These are phyloP conservation scores for Geotrichum cucujoidarum DNA, from an alignment of 1,139 yeast genomes.

Conservation along the genomic window DNA sequence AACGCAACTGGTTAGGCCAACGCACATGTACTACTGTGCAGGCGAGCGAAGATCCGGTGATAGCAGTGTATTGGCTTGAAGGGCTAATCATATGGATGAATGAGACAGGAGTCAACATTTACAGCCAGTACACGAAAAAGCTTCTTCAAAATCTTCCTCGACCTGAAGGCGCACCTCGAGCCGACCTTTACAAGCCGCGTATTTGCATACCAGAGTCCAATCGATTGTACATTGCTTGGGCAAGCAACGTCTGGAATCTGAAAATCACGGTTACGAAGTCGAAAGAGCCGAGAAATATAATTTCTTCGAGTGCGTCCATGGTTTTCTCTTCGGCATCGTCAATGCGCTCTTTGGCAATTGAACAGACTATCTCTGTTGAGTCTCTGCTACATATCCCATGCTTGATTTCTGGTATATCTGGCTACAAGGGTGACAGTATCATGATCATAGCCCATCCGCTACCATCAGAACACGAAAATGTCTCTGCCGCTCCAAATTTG, in stretches of 20 bases:
- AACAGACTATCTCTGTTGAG: constrained; percentile 55
- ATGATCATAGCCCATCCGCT: constrained; percentile 41
- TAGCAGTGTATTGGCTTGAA: constrained; percentile 52
- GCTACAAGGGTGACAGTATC: constrained; percentile 45
- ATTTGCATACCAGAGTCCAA: constrained; percentile 63
- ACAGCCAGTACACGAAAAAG: constrained; percentile 26
- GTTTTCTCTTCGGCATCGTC: constrained; percentile 20
- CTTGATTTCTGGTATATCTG: constrained; percentile 71
- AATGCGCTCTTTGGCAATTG: constrained; percentile 33
- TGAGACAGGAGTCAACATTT: constrained; percentile 62
- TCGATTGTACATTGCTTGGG: constrained; percentile 79
- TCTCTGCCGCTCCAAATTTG: constrained; percentile 59
- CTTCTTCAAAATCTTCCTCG: constrained; percentile 49
- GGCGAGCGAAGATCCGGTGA: constrained; percentile 60
- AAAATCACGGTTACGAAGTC: constrained; percentile 37
- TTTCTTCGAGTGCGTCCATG: constrained; percentile 26
- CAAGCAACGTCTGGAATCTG: constrained; percentile 67
- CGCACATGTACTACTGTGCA: constrained; percentile 63
- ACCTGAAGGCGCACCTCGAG: constrained; percentile 59
- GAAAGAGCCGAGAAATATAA: constrained; percentile 6
- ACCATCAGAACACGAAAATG: constrained; percentile 24
- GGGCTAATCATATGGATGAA: constrained; percentile 78
- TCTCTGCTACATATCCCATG: constrained; percentile 51
- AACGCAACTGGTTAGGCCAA: constrained; percentile 81
- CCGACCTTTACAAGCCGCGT: constrained; percentile 83